phyloP scores from a whole-genome alignment of 2,329 filamentous ascomycete genomes.

The Gremmenia infestans region DNA sequence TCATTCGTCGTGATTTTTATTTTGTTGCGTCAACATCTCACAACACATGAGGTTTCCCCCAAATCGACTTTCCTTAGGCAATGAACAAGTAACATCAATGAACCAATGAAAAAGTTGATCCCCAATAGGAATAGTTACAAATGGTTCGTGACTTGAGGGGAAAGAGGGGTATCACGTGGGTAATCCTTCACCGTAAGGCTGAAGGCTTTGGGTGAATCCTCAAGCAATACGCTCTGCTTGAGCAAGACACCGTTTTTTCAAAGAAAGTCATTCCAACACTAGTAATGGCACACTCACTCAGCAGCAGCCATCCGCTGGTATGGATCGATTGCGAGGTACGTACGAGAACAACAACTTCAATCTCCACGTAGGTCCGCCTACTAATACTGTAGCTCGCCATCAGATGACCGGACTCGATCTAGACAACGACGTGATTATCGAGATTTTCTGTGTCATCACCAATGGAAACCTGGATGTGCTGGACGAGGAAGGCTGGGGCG shows the following conservation, averaged over 20 bases:
- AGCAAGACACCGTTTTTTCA: not conserved
- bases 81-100: too few relatives aligned
- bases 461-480: slow-evolving; percentile 71
- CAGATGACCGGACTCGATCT: slow-evolving; percentile 90
- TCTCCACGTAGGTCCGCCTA: slow-evolving; percentile 1
- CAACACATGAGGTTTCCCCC: too few relatives aligned
- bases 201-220: not conserved
- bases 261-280: not conserved
- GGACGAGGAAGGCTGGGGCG: slow-evolving; percentile 73
- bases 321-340: slow-evolving; percentile 33
- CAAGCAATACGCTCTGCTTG: not conserved
- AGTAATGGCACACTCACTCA: slow-evolving; percentile 1
- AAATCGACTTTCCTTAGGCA: too few relatives aligned
- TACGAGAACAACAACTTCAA: not conserved
- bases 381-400: slow-evolving; percentile 2
- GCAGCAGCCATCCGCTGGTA: slow-evolving; percentile 23
- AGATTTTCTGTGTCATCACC: slow-evolving; percentile 89
- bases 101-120: too few relatives aligned
- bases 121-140: too few relatives aligned
- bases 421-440: slow-evolving; percentile 77
- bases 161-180: too few relatives aligned
- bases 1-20: too few relatives aligned
- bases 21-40: too few relatives aligned
- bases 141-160: too few relatives aligned
- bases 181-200: too few relatives aligned